Conservation (phyloP, 179 eudicot species). For the Nepenthes alata region DNA sequence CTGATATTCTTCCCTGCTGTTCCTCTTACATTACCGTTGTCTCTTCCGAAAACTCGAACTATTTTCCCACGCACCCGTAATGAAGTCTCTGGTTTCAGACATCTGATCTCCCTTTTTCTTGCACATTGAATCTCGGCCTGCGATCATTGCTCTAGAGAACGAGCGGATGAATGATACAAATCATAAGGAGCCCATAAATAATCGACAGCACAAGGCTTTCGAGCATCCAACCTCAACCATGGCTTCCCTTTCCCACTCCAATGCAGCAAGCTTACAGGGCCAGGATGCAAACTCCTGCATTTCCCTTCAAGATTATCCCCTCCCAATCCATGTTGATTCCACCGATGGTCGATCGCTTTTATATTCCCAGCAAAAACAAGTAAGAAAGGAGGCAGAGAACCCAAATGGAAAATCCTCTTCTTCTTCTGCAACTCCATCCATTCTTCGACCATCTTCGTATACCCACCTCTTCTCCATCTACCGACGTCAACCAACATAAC, state of each 20-base stretch:
- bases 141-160: no score
- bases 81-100: no score
- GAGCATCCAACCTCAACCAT: constrained; percentile 31
- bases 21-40: no score
- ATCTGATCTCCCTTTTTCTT: no score
- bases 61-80: no score
- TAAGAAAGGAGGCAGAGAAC: constrained; percentile 37
- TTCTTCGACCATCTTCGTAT: constrained; percentile 32
- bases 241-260: constrained; percentile 54
- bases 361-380: constrained; percentile 40
- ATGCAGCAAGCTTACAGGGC: constrained; percentile 32
- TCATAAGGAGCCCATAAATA: constrained; percentile 41
- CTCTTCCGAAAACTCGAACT: no score
- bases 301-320: constrained; percentile 24
- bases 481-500: constrained; percentile 51
- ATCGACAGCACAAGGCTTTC: constrained; percentile 31
- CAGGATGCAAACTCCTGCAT: constrained; percentile 26
- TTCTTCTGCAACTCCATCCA: constrained; percentile 59
- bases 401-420: constrained; percentile 46
- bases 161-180: constrained; percentile 15
- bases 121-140: no score
- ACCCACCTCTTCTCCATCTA: constrained; percentile 29
- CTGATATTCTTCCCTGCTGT: no score
- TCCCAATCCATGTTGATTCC: constrained; percentile 30
- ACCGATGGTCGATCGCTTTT: constrained; percentile 15